Evolutionary conservation across 2,329 filamentous ascomycete genomes (phyloP).

Genomic region (Zymoseptoria ardabiliae): DNA sequence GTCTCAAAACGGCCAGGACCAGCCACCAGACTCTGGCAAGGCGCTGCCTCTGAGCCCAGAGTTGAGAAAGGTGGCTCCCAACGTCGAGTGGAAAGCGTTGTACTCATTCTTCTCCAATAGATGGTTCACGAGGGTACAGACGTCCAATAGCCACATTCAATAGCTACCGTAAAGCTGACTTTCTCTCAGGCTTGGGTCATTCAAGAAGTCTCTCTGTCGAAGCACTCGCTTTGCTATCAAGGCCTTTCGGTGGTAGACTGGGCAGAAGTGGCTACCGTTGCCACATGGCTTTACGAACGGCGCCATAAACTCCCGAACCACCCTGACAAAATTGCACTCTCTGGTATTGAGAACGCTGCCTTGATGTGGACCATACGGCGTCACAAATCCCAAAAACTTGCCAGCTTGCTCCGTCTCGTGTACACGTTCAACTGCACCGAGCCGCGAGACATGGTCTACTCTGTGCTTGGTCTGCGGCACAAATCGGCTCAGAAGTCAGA

Average conservation of each 20-base stretch:
- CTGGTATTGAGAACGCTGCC: conserved; percentile 7
- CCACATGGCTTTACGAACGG: conserved; percentile 5
- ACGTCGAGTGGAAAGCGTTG: not conserved
- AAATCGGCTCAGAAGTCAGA: conserved; percentile 4
- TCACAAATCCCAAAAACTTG: conserved; percentile 6
- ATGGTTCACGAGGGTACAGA: not conserved
- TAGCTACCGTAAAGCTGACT: not conserved
- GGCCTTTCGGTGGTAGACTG: conserved; percentile 5
- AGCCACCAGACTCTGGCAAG: too few species aligned
- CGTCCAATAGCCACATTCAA: too few species aligned
- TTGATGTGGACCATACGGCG: conserved; percentile 2
- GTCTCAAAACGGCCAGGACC: too few species aligned
- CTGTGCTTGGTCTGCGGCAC: conserved; percentile 5
- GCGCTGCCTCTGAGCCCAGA: too few species aligned
- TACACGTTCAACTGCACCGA: conserved; percentile 6
- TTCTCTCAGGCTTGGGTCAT: conserved; percentile 11
- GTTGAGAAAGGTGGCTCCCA: too few species aligned
- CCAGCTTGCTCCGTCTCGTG: conserved; percentile 2
- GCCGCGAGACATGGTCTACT: conserved; percentile 8
- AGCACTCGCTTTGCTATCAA: conserved; percentile 6
- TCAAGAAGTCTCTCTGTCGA: conserved; percentile 8
- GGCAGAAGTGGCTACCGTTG: conserved; percentile 1
- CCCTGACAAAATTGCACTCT: conserved; percentile 1
- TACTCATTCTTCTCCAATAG: not conserved
- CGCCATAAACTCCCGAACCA: conserved; percentile 1